These are phyloP conservation scores for Lodderomyces jiufengensis DNA, from an alignment of 1,139 yeast genomes.

Conservation along the genomic window DNA sequence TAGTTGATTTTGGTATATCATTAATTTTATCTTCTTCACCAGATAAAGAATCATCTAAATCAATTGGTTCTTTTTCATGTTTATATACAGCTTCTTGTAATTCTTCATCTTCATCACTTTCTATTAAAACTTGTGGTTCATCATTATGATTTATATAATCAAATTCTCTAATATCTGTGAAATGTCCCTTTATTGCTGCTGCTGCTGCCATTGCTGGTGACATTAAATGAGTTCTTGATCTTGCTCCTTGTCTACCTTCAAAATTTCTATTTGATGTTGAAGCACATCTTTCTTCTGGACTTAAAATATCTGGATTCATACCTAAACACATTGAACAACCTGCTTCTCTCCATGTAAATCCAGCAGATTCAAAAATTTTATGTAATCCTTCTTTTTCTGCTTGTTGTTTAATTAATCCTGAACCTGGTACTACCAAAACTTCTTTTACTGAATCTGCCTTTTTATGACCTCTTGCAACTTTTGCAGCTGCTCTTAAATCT, in stretches of 20 bases:
- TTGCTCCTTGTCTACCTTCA: slow-evolving; percentile 98
- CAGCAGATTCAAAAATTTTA: slow-evolving; percentile 85
- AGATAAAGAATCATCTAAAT: slow-evolving; percentile 30
- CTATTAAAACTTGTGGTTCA: slow-evolving; percentile 59
- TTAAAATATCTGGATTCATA: slow-evolving; percentile 96
- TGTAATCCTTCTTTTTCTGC: slow-evolving; percentile 95
- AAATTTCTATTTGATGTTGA: slow-evolving; percentile 98
- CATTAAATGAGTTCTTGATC: slow-evolving; percentile 95
- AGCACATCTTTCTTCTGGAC: slow-evolving; percentile 96
- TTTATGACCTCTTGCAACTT: slow-evolving; percentile 85
- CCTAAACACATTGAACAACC: slow-evolving; percentile 99
- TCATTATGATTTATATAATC: slow-evolving; percentile 59
- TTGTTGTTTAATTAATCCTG: slow-evolving; percentile 87
- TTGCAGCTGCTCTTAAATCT: slow-evolving; percentile 93
- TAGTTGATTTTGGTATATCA: slow-evolving; percentile 52
- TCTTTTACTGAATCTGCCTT: slow-evolving; percentile 78
- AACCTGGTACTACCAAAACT: slow-evolving; percentile 94
- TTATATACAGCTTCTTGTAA: slow-evolving; percentile 67
- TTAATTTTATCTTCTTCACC: slow-evolving; percentile 47
- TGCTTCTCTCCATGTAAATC: slow-evolving; percentile 98
- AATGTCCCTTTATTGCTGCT: slow-evolving; percentile 89
- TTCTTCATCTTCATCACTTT: slow-evolving; percentile 45
- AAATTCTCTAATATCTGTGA: slow-evolving; percentile 84
- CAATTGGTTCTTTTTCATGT: slow-evolving; percentile 60
- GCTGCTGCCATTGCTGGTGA: slow-evolving; percentile 99